Base-by-base conservation (phyloP, 306 rosid species). In the Medicago ruthenica region DNA sequence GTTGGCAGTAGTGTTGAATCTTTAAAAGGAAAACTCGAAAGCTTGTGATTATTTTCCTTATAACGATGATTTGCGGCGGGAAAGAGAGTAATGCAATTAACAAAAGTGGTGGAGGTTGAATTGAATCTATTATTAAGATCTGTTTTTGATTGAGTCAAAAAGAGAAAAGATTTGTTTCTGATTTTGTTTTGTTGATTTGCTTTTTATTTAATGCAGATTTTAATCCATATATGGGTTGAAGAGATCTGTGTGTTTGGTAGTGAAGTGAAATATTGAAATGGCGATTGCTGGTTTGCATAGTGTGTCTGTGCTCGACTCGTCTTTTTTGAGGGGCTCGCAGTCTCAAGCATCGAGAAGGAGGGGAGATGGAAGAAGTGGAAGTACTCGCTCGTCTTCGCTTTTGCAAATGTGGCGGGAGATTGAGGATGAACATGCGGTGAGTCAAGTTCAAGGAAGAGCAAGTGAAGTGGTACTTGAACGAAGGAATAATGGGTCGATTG, bases 201-300 rank as follows among this genome's bases (percentile, higher is more conserved):
- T 42, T 73, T 54, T 86, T 72, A 41, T 20, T 61, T 71, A 78
- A 69, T 80, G 92, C 78, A 54, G 76, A 39, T 74, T 78, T 85
- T 75, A 67, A 76, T 85, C 85, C 85, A 80, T 86, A 40, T 84
- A 81, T 74, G 87, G 86, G 83, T 77, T 89, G 79, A 85, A 80
- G 79, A 60, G 79, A 81, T 81, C 76, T 24, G 63, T 55, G 68
- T 53, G 69, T 47, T 77, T 68, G 74, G 41, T 77, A 73, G 78
- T 44, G 39, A 37, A 82, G 37, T 63, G n/a, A 39, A 61, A 9
- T 53, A n/a, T 76, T 24, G 44, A 76, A 51, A 95, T 95, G 99
- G 99, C 99, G 71, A 85, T 92, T 88, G 97, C 97, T 83, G 97
- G 97, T 84, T 67, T 88, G 76, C 97, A 85, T 61, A 87, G 86